Conservation (phyloP, 164 flowering plant genomes). For the Vitis vinifera region DNA sequence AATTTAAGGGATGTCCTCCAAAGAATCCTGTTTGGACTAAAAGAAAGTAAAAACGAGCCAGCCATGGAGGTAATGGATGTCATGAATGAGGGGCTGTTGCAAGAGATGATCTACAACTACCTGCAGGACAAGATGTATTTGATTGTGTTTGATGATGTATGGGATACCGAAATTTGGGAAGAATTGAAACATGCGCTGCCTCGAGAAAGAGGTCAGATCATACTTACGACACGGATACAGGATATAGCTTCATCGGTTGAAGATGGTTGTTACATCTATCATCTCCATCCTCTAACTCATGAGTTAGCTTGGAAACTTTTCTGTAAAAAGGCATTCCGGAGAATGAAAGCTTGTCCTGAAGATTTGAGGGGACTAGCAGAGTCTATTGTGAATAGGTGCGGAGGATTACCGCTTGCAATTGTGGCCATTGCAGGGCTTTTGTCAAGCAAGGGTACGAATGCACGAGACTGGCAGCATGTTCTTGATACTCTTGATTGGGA, state of each 20-base stretch:
- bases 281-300: conserved; percentile 9
- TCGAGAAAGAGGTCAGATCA: not conserved
- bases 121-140: conserved; percentile 16
- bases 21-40: conserved; percentile 4
- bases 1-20: conserved; percentile 1
- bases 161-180: conserved; percentile 9
- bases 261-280: conserved; percentile 2
- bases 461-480: too few relatives aligned
- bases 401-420: too few relatives aligned
- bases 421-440: too few relatives aligned
- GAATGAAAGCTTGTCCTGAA: conserved; percentile 9
- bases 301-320: conserved; percentile 18
- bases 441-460: too few relatives aligned
- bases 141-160: not conserved
- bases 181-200: conserved; percentile 18
- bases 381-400: not conserved
- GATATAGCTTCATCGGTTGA: conserved; percentile 9
- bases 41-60: conserved; percentile 7
- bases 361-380: conserved; percentile 11
- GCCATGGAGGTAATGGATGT: conserved; percentile 7
- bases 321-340: conserved; percentile 13
- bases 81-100: conserved; percentile 6
- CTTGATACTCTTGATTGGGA: conserved; percentile 9
- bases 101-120: conserved; percentile 9
- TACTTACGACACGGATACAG: conserved; percentile 6